A percentile compares a stretch with the other conserved stretches of the same genome.
These are phyloP conservation scores for Lentinula sp. DNA, from an alignment of 768 basidiomycete species.

Conservation along the genomic window DNA sequence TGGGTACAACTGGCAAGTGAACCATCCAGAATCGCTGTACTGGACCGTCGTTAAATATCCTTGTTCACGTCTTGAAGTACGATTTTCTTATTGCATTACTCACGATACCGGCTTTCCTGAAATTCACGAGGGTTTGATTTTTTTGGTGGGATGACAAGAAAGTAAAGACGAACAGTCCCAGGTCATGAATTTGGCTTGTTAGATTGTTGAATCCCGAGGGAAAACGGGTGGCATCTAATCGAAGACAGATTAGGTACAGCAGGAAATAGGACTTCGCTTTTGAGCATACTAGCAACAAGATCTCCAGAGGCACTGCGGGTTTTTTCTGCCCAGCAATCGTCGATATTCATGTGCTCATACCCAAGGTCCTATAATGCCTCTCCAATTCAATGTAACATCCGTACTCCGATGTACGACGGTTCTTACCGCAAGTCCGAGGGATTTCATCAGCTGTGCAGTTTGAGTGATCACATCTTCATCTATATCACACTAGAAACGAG, in stretches of 20 bases:
- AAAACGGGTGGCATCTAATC: conserved; percentile 42
- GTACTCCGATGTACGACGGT: not conserved
- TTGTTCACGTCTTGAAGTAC: too few relatives aligned
- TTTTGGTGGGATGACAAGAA: too few relatives aligned
- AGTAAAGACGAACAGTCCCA: conserved; percentile 45
- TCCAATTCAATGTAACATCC: not conserved
- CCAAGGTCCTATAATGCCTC: conserved; percentile 40
- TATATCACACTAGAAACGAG: conserved; percentile 45
- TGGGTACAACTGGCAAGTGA: conserved; percentile 58
- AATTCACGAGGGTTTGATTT: not conserved
- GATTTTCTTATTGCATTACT: conserved; percentile 12
- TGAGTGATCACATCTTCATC: conserved; percentile 45
- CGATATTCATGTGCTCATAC: conserved; percentile 54
- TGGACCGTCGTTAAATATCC: conserved; percentile 13
- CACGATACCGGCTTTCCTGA: conserved; percentile 59
- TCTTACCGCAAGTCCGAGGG: conserved; percentile 45
- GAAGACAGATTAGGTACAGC: not conserved
- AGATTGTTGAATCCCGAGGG: conserved; percentile 53
- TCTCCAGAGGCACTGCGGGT: conserved; percentile 42
- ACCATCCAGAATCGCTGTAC: conserved; percentile 70
- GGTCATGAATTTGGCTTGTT: conserved; percentile 46
- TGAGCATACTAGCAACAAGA: conserved; percentile 46
- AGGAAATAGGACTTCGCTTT: not conserved
- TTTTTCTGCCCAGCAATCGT: conserved; percentile 63
- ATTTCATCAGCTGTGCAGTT: conserved; percentile 44